Conservation (phyloP, 805 yeast species). For the Debaryomyces castellii region DNA sequence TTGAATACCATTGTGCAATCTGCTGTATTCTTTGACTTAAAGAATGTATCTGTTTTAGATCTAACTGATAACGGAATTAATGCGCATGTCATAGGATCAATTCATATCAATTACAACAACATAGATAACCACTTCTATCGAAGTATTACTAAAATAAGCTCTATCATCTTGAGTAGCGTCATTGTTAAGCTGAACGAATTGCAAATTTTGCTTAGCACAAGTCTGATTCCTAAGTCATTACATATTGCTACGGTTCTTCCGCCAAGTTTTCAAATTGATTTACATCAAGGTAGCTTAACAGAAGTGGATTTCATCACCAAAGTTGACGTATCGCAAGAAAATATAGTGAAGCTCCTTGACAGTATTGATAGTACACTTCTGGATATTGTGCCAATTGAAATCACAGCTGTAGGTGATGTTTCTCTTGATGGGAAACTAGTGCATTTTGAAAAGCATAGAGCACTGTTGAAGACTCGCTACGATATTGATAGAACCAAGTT, state of each 20-base stretch:
- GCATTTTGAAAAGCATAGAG: constrained; percentile 11
- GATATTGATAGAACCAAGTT: constrained; percentile 9
- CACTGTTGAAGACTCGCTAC: background rate
- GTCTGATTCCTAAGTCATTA: constrained; percentile 7
- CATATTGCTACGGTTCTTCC: constrained; percentile 25
- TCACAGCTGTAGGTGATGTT: constrained; percentile 18
- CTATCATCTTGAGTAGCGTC: constrained; percentile 22
- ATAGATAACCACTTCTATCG: constrained; percentile 21
- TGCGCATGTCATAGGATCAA: constrained; percentile 24
- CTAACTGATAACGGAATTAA: constrained; percentile 26
- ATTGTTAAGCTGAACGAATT: constrained; percentile 19
- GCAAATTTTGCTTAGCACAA: constrained; percentile 16
- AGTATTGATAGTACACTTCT: constrained; percentile 13
- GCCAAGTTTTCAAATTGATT: constrained; percentile 22
- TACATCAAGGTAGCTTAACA: constrained; percentile 18
- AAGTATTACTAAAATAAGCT: constrained; percentile 17
- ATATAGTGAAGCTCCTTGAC: constrained; percentile 15
- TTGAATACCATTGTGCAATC: constrained; percentile 13
- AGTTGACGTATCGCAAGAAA: constrained; percentile 18
- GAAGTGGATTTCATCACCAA: constrained; percentile 23
- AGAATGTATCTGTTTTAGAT: constrained; percentile 21
- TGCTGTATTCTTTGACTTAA: constrained; percentile 21
- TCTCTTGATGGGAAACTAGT: constrained; percentile 17
- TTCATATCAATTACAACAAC: constrained; percentile 27
- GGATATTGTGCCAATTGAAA: constrained; percentile 19